Base-by-base conservation (phyloP, 2,329 filamentous ascomycete genomes). In the Pestalotiopsis sp. region DNA sequence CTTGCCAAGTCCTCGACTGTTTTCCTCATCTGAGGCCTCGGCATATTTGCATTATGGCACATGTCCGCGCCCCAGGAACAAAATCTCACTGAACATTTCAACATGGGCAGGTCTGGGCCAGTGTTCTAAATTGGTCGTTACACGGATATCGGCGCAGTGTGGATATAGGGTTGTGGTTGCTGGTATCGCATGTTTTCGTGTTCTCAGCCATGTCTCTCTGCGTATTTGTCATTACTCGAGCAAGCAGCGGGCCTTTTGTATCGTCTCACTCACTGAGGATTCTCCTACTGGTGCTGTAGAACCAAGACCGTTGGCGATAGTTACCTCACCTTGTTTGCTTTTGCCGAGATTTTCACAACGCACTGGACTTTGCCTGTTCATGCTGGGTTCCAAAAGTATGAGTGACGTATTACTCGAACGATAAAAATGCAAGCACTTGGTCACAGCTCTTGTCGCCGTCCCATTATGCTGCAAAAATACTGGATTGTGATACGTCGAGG, bases 311-410 rank as follows among this genome's bases (percentile, higher is more conserved):
- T 67, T 56, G 59, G 31, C 59, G 17, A 62, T 62, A 60, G 66
- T 67, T n/a, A 67, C 66, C 57, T 63, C 12, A 23, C 25, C 27
- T 27, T 67, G 66, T 67, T 67, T 67, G 66, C 59, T 67, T 67
- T 67, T 58, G 66, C 66, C 66, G 59, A 67, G 27, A 66, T 12
- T 61, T n/a, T 23, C 17, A 60, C 14, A 31, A 27, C 36, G 41
- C 36, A 36, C n/a, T 60, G 65, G 20, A 17, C 17, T 36, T 31
- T 11, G 41, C 36, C 25, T 59, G 45, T 38, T 25, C 27, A 25
- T 65, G 38, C 62, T 38, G 17, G n/a, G 41, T 17, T 66, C 38
- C 38, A 12, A n/a, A 25, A 14, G 14, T 66, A 27, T 45, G 27
- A 12, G 64, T 66, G 64, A 66, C 64, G 56, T 66, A 31, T 66